phyloP scores from a whole-genome alignment of 495 filamentous ascomycete species.

The Aspergillus haitiensis region DNA sequence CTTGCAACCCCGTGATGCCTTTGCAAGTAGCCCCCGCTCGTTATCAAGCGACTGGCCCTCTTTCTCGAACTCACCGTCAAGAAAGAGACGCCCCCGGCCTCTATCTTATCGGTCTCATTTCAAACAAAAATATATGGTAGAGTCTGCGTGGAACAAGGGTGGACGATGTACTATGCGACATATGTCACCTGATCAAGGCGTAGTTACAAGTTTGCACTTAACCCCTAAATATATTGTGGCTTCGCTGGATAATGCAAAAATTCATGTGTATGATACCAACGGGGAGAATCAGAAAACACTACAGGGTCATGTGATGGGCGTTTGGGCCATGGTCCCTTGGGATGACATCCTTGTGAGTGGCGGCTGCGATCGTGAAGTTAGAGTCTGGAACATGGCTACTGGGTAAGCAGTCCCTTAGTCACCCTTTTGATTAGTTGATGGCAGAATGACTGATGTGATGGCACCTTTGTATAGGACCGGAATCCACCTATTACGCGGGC shows the following conservation, averaged over 20 bases:
- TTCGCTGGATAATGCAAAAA: conserved; percentile 96
- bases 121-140: conserved; percentile 94
- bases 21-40: conserved; percentile 34
- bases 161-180: conserved; percentile 75
- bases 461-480: conserved; percentile 52
- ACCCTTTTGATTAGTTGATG: background rate
- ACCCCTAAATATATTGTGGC: conserved; percentile 96
- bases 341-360: conserved; percentile 93
- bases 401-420: conserved; percentile 60
- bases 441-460: background rate
- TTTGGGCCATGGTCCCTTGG: conserved; percentile 99
- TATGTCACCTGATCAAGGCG: conserved; percentile 92
- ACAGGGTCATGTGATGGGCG: conserved; percentile 96
- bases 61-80: conserved; percentile 30
- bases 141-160: conserved; percentile 92
- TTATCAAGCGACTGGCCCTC: conserved; percentile 41
- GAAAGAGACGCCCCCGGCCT: conserved; percentile 45
- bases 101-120: conserved; percentile 92
- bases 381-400: conserved; percentile 95
- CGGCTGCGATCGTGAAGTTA: conserved; percentile 93
- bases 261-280: conserved; percentile 94
- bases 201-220: conserved; percentile 92
- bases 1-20: conserved; percentile 30
- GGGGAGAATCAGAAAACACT: conserved; percentile 85
- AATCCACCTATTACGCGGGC: conserved; percentile 83